Evolutionary conservation across 2,329 filamentous ascomycete genomes (phyloP).

Genomic region (Hirsutella minnesotensis): DNA sequence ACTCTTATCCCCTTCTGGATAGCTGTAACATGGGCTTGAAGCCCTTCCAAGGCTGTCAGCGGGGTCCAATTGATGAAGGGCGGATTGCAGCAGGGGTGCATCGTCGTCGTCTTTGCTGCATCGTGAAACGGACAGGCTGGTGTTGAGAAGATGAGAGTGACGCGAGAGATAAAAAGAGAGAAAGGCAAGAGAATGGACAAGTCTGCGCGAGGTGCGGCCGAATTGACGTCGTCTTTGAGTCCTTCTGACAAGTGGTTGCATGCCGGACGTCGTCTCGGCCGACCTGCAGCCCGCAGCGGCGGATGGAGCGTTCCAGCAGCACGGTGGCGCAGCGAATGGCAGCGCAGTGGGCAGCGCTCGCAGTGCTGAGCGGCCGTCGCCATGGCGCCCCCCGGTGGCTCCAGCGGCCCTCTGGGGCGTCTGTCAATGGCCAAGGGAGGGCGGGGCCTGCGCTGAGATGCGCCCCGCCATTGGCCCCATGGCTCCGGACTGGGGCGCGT

Average conservation of each 20-base stretch:
- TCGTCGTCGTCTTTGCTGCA: slow-evolving; percentile 8
- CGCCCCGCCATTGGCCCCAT: neutral
- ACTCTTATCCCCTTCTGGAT: slow-evolving; percentile 26
- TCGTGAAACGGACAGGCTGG: slow-evolving; percentile 9
- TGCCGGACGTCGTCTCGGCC: neutral
- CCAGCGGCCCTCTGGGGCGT: neutral
- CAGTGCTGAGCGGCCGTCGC: slow-evolving; percentile 4
- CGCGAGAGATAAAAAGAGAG: too few relatives aligned
- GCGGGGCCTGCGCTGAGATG: neutral
- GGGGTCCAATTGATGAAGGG: slow-evolving; percentile 5
- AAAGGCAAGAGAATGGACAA: too few relatives aligned
- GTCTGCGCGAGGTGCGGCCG: neutral
- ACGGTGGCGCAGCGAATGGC: neutral
- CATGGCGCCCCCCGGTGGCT: slow-evolving; percentile 4
- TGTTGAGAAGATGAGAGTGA: slow-evolving; percentile 6
- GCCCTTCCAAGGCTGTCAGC: slow-evolving; percentile 7
- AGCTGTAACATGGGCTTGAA: slow-evolving; percentile 13
- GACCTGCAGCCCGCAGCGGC: neutral
- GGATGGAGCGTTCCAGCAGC: slow-evolving; percentile 1
- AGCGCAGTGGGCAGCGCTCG: neutral
- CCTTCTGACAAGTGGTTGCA: neutral
- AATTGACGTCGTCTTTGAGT: neutral
- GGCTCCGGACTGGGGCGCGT: neutral
- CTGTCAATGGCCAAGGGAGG: neutral
- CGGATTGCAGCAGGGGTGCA: slow-evolving; percentile 4